Evolutionary conservation across 2,329 filamentous ascomycete genomes (phyloP), one percentile per base, ranked within the genome.

Genomic region (Calonectria fujianensis): DNA sequence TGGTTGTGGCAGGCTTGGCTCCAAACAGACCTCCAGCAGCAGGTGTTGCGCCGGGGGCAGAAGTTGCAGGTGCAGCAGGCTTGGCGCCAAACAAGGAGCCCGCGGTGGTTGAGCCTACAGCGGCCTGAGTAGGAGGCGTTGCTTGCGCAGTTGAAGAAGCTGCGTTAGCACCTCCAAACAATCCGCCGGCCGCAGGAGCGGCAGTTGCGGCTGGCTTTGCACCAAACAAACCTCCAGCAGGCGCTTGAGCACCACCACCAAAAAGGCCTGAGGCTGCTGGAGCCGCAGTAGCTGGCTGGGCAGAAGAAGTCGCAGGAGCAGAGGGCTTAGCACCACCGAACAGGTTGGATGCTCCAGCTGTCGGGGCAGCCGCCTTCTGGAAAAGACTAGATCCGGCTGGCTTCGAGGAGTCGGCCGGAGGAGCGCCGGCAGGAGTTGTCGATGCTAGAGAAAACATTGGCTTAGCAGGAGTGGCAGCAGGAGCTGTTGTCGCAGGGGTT

Each of bases 351-450:
- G 78, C 54, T 61, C 78, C 74, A n/a, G 77, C 69, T 66, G 78
- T 24, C 65, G 80, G 76, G 24, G 80, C 70, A 27, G 74, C 68
- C 24, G 72, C 41, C 59, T 80, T 81, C 27, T 77, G 77, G 59
- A 83, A 82, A 10, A 83, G 68, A 61, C 61, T 69, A n/a, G 76
- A 57, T 3, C 75, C 66, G 7, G 78, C 75, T 69, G 83, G 76
- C 72, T 83, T 83, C 14, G 82, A 77, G 29, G 81, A 76, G 69
- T 84, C 85, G 7, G 85, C 80, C 0, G 89, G 89, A 70, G 90
- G 90, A n/a, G 88, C 87, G 45, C 90, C 90, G 29, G 90, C 89
- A 20, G 90, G 89, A 45, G 90, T 91, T 3, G 89, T 91, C 24
- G 90, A 91, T 69, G 85, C 84, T 41, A 90, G 79, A n/a, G 82